These are phyloP conservation scores for Harringtonia lauricola DNA, from an alignment of 2,329 filamentous ascomycete genomes.

Conservation along the genomic window DNA sequence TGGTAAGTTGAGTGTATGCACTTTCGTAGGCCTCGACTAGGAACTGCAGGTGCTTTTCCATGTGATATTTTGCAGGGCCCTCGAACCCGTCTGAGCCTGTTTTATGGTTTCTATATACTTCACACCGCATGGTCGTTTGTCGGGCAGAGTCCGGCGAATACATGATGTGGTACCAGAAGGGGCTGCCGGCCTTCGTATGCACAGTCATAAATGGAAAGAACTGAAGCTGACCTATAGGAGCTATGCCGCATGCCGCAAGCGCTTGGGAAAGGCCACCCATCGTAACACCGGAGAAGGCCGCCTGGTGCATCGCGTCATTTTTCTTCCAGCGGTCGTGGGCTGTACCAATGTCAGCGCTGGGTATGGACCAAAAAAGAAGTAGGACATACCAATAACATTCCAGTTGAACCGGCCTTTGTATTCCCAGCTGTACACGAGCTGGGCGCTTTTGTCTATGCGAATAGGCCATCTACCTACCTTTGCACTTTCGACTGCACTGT, in stretches of 20 bases:
- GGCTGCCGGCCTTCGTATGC: not conserved
- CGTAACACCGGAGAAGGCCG: not conserved
- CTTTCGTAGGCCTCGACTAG: not conserved
- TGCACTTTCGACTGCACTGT: not conserved
- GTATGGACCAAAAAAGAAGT: not conserved
- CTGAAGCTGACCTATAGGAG: not conserved
- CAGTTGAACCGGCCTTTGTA: constrained; percentile 2
- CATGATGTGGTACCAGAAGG: constrained; percentile 1
- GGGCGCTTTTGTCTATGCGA: not conserved
- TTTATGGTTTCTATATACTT: not conserved
- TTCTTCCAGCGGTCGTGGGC: not conserved
- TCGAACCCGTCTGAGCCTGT: not conserved
- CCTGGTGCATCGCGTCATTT: too few species aligned
- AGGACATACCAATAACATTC: not conserved
- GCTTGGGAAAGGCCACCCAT: too few species aligned
- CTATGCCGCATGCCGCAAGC: not conserved
- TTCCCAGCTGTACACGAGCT: not conserved
- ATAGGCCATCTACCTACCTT: not conserved
- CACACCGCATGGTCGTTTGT: constrained; percentile 1
- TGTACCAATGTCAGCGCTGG: not conserved
- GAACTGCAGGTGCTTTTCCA: not conserved
- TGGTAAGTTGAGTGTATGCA: not conserved
- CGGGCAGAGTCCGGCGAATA: not conserved
- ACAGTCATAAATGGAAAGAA: not conserved
- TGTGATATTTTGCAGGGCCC: not conserved